A percentile compares a stretch with the other conserved stretches of the same genome.
phyloP scores from a whole-genome alignment of 306 rosid species.

The Lathyrus aphaca region DNA sequence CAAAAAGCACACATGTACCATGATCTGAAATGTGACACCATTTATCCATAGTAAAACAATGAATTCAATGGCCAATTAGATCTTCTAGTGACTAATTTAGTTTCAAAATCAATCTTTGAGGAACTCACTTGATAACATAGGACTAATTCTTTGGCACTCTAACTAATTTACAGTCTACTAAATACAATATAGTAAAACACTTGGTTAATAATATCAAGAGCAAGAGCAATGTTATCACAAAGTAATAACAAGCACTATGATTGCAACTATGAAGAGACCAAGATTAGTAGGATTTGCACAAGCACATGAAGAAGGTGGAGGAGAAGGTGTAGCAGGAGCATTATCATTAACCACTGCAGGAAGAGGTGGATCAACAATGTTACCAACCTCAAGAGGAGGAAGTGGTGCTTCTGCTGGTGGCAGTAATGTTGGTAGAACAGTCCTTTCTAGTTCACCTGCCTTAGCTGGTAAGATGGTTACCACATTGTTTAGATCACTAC shows the following conservation, averaged over 20 bases:
- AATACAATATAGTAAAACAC: too few relatives aligned
- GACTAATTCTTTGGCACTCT: too few relatives aligned
- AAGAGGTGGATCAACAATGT: conserved; percentile 80
- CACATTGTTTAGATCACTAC: conserved; percentile 42
- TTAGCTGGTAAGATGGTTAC: conserved; percentile 51
- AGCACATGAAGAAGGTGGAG: conserved; percentile 41
- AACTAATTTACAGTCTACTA: too few relatives aligned
- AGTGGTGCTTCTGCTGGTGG: conserved; percentile 61
- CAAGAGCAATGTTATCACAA: background rate
- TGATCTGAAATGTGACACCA: too few relatives aligned
- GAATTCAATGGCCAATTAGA: too few relatives aligned
- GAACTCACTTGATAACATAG: too few relatives aligned
- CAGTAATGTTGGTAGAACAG: conserved; percentile 25
- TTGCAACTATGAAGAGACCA: conserved; percentile 43
- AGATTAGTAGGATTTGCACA: conserved; percentile 36
- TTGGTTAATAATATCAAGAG: too few relatives aligned
- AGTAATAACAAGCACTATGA: conserved; percentile 27
- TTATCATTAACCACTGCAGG: conserved; percentile 49
- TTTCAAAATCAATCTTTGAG: too few relatives aligned
- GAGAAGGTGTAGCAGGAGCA: background rate
- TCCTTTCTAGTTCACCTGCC: conserved; percentile 46
- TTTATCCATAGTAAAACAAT: too few relatives aligned
- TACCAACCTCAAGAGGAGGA: conserved; percentile 50
- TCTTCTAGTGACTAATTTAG: too few relatives aligned
- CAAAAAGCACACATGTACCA: too few relatives aligned